phyloP scores from a whole-genome alignment of 140 eudicot genomes.

The Flaveria floridana region DNA sequence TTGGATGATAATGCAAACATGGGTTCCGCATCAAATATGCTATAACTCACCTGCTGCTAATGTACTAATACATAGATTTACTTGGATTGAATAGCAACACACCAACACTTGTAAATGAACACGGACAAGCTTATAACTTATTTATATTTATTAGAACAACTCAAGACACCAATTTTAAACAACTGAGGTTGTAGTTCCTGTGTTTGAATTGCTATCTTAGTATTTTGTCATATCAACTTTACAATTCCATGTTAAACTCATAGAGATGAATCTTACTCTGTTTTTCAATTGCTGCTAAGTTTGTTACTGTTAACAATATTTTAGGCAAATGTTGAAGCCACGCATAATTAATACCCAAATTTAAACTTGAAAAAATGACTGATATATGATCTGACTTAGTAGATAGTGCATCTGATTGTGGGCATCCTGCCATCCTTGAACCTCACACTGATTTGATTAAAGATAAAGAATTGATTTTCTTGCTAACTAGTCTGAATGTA shows the following conservation, averaged over 20 bases:
- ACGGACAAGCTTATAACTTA: neutral
- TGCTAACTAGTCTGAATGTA: conserved; percentile 10
- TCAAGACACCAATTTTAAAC: neutral
- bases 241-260: neutral
- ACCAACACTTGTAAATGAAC: neutral
- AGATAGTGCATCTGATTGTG: neutral
- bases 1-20: conserved; percentile 12
- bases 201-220: conserved; percentile 1
- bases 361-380: neutral
- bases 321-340: neutral
- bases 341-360: neutral
- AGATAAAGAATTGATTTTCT: neutral
- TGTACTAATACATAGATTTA: neutral
- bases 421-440: neutral
- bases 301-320: neutral
- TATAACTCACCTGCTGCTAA: neutral
- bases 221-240: neutral
- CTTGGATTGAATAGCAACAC: neutral
- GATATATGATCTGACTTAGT: neutral
- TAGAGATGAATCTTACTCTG: neutral
- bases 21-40: neutral
- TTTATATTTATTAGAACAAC: neutral
- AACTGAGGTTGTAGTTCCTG: conserved; percentile 15
- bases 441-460: conserved; percentile 6
- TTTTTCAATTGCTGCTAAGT: neutral